Percentiles rank a stretch among this genome's conserved stretches.
phyloP scores from a whole-genome alignment of 129 eudicot species.

The Pseudognaphalium luteoalbum region DNA sequence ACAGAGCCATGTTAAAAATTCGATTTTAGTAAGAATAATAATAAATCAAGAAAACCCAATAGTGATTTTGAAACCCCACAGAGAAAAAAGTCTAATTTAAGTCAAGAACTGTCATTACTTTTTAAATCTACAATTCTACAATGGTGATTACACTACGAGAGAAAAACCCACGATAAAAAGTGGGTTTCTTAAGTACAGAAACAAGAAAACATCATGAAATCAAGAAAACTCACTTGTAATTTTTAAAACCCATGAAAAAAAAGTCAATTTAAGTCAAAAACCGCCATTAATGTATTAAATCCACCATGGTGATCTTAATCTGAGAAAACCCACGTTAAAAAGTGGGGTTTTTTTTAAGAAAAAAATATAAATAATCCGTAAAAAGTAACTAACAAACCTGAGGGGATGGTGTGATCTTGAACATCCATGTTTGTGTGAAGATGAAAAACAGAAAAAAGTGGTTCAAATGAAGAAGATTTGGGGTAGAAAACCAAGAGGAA shows the following conservation, averaged over 20 bases:
- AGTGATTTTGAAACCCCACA: neutral
- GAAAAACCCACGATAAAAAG: neutral
- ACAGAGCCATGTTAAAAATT: slow-evolving; percentile 7
- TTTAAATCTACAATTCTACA: neutral
- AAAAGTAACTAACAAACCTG: slow-evolving; percentile 19
- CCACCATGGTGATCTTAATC: neutral
- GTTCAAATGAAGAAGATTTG: neutral
- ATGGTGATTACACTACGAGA: neutral
- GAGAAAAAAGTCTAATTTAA: neutral
- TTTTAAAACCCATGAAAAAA: neutral
- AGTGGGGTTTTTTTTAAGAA: neutral
- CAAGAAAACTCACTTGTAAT: neutral
- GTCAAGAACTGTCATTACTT: neutral
- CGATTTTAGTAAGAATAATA: neutral
- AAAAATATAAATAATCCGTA: neutral
- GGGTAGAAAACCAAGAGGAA: neutral
- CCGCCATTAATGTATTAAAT: neutral
- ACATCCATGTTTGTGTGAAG: slow-evolving; percentile 33
- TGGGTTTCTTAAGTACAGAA: slow-evolving; percentile 8
- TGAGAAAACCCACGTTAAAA: neutral
- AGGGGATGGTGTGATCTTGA: slow-evolving; percentile 29
- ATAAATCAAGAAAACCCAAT: neutral
- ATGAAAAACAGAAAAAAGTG: neutral
- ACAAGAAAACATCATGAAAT: neutral
- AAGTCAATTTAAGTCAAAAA: neutral